These are phyloP conservation scores for Alnus glutinosa DNA, from an alignment of 306 rosid genomes.

Conservation along the genomic window DNA sequence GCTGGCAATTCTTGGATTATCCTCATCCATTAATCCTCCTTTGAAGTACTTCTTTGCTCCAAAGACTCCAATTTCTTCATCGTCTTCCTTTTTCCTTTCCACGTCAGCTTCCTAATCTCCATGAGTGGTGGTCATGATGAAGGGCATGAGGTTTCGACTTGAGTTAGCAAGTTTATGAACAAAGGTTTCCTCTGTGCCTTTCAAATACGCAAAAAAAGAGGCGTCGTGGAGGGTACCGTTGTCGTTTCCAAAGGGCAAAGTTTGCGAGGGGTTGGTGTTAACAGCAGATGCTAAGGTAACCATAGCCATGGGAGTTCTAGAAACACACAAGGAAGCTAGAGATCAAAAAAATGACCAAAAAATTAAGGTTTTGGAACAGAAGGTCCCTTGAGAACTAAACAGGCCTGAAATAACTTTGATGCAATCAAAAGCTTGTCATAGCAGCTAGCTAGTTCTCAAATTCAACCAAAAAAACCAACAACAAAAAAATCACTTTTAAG, in stretches of 20 bases:
- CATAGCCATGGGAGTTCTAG: constrained; percentile 36
- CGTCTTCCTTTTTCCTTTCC: constrained; percentile 54
- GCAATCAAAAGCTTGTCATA: no score
- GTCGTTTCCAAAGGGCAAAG: constrained; percentile 31
- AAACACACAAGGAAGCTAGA: constrained; percentile 15
- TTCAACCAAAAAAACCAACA: no score
- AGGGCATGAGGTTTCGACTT: constrained; percentile 25
- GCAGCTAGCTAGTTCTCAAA: background rate
- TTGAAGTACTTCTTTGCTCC: constrained; percentile 92
- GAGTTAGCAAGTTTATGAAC: constrained; percentile 34
- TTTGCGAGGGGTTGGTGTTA: constrained; percentile 37
- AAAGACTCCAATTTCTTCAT: constrained; percentile 83
- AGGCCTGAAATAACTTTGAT: no score
- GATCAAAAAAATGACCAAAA: background rate
- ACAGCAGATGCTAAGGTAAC: constrained; percentile 48
- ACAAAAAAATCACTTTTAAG: no score
- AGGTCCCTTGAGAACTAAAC: no score
- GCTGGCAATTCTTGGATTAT: constrained; percentile 34
- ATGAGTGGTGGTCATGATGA: constrained; percentile 10
- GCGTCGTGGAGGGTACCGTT: constrained; percentile 34
- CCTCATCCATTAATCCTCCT: constrained; percentile 45
- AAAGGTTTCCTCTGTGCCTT: constrained; percentile 32
- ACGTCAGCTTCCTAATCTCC: constrained; percentile 24
- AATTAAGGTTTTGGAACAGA: no score
- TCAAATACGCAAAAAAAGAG: constrained; percentile 60